A percentile compares a stretch with the other conserved stretches of the same genome.
phyloP scores from a whole-genome alignment of 2,329 filamentous ascomycete species.

The Ascochyta fabae region DNA sequence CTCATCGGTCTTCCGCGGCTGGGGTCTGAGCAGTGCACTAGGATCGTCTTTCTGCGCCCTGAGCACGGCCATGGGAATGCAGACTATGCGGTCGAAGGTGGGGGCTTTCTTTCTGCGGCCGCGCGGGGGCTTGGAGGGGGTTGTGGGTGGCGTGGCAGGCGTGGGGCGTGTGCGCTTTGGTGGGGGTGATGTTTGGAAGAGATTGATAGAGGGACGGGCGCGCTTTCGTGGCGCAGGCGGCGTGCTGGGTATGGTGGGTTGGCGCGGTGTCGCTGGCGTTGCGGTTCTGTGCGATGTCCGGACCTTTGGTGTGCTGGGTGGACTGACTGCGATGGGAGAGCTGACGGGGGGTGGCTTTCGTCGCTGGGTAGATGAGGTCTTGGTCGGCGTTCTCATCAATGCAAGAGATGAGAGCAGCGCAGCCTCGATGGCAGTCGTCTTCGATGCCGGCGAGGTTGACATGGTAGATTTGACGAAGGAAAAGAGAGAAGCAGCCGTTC shows the following conservation, averaged over 20 bases:
- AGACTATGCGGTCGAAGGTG: background rate
- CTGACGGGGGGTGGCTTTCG: background rate
- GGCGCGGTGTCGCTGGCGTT: background rate
- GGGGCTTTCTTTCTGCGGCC: background rate
- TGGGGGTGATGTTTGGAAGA: background rate
- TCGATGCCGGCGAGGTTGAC: background rate
- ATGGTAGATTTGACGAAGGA: no score
- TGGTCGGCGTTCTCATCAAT: background rate
- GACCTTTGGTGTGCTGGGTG: background rate
- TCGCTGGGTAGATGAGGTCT: background rate
- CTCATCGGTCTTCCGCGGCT: slow-evolving; percentile 44
- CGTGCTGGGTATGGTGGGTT: background rate
- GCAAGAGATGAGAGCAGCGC: background rate
- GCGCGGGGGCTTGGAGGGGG: background rate
- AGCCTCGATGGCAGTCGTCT: background rate
- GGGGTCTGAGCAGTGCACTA: slow-evolving; percentile 48
- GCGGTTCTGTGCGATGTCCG: no score
- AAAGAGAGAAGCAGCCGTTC: no score
- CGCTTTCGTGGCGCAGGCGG: background rate
- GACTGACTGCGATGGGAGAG: background rate
- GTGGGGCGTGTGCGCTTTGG: background rate
- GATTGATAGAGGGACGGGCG: background rate
- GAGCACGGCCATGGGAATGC: background rate
- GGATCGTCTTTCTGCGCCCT: background rate
- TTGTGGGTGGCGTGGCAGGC: background rate